Conservation (phyloP, 805 yeast genomes). For the Metschnikowia anglica region DNA sequence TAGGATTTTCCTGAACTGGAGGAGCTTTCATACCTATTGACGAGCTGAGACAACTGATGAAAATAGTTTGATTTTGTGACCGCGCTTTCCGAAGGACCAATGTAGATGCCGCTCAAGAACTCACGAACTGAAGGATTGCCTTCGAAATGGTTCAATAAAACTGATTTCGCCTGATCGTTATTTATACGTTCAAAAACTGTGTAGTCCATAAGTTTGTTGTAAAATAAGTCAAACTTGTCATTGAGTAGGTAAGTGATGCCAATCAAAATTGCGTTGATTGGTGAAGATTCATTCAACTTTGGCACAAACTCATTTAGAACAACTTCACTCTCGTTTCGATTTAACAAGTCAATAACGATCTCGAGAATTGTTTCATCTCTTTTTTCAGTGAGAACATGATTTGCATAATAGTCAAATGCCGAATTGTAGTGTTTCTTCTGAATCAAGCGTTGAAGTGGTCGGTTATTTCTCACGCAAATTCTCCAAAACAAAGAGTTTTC, state of each 20-base stretch:
- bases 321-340: constrained; percentile 15
- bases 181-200: constrained; percentile 20
- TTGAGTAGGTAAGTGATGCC: constrained; percentile 37
- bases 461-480: constrained; percentile 24
- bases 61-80: constrained; percentile 28
- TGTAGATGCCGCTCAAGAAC: constrained; percentile 26
- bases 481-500: constrained; percentile 36
- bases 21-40: constrained; percentile 2
- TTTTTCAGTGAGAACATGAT: constrained; percentile 12
- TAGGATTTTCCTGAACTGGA: neutral
- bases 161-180: constrained; percentile 12
- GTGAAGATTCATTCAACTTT: constrained; percentile 18
- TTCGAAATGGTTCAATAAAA: constrained; percentile 18
- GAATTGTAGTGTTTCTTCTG: constrained; percentile 21
- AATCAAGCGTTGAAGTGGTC: constrained; percentile 21
- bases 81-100: constrained; percentile 13
- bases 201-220: constrained; percentile 25
- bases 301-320: constrained; percentile 15
- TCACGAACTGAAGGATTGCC: constrained; percentile 18
- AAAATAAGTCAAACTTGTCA: constrained; percentile 26
- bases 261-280: constrained; percentile 30
- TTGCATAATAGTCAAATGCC: constrained; percentile 30
- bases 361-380: constrained; percentile 13
- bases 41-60: constrained; percentile 29
- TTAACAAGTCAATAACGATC: constrained; percentile 17